Base-by-base conservation (phyloP, 1,284 basidiomycete genomes). In the Xerocomus amazonicus region DNA sequence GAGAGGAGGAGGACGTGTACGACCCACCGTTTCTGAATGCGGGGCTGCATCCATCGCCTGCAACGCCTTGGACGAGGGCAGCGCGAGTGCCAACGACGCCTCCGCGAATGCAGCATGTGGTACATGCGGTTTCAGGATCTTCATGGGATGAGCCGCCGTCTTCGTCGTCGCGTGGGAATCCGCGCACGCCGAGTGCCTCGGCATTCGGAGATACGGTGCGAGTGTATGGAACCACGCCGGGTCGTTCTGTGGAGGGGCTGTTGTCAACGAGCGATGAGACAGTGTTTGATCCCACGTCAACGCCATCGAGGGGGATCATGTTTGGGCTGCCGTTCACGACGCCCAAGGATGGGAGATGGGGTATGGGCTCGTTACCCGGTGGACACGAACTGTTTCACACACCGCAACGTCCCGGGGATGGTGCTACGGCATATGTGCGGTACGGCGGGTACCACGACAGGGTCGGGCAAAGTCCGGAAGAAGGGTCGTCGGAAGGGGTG, bases 211-310 rank as follows among this genome's bases (percentile, higher is more conserved):
- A 69, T 48, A 52, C 41, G 57, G 72, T 72, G 36, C 73, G 72
- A n/a, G 67, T 81, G 46, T 77, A 78, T 47, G 69, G 67, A 2
- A 50, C 41, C 40, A 74, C 75, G 4, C 76, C 77, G 9, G 67
- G 69, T 23, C 60, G 59, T 65, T 40, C 67, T 16, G 70, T 69
- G 35, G 75, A 77, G 34, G 55, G 57, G 5, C 36, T 44, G 29
- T 45, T 48, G 37, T 49, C 49, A 6, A 68, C 65, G 43, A 52
- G 55, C 29, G 77, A 82, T 23, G 19, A 23, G 19, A 23, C 19
- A 28, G 81, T 80, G 4, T 88, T 86, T 58, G 86, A 88, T 64
- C 85, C 85, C 8, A 80, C 80, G 16, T 84, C 84, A 17, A 88
- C 85, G 6, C 85, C 85, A 2, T 87, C 85, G 17, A 73, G 85